Conservation (phyloP, 305 asterid species). For the Lippia alba region DNA sequence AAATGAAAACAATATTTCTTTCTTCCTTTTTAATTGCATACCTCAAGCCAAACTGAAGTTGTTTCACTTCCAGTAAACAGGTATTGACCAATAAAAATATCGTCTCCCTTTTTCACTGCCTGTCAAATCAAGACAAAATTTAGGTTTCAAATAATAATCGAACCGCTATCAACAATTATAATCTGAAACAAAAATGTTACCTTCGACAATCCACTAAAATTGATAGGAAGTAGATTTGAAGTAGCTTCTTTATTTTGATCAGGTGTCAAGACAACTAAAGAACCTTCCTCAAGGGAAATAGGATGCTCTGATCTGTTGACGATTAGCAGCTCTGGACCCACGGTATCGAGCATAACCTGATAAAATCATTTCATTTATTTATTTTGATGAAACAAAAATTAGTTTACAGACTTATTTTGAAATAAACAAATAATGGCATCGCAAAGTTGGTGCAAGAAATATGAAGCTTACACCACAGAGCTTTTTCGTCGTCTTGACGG, state of each 20-base stretch:
- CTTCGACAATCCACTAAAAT: conserved; percentile 69
- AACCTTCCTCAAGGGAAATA: conserved; percentile 62
- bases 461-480: conserved; percentile 74
- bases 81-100: conserved; percentile 89
- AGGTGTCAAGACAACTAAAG: conserved; percentile 65
- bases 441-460: conserved; percentile 20
- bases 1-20: not conserved
- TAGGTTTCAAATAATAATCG: not conserved
- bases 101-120: conserved; percentile 83
- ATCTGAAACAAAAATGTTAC: conserved; percentile 35
- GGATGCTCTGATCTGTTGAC: conserved; percentile 68
- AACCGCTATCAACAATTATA: not conserved
- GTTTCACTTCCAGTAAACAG: conserved; percentile 89
- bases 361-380: not conserved
- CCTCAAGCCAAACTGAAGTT: conserved; percentile 92
- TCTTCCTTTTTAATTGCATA: conserved; percentile 29
- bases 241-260: conserved; percentile 75
- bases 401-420: not conserved
- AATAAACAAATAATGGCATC: conserved; percentile 9
- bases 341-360: conserved; percentile 93
- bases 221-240: conserved; percentile 74
- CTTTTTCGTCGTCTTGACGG: conserved; percentile 66
- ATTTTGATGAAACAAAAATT: not conserved
- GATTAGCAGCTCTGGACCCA: conserved; percentile 84
- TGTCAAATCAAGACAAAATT: conserved; percentile 39